Evolutionary conservation across 345 rosid genomes (phyloP), one percentile per base, ranked within the genome.

Genomic region (Eucalyptus curtisii): DNA sequence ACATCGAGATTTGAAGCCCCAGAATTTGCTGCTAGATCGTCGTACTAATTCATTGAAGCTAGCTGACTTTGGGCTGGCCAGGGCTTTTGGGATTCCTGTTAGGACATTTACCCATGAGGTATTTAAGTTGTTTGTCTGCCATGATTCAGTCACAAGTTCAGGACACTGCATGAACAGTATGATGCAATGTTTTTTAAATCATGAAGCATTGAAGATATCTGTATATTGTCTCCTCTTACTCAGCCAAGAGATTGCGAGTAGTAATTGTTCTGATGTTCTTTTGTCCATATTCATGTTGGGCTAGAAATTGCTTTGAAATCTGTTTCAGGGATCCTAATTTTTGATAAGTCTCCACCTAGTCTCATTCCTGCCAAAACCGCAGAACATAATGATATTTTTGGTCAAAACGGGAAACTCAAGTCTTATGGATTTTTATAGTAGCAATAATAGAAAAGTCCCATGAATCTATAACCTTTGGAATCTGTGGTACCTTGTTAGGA

Each of bases 1-100:
- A 49, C 95, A 93, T 89, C 91, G 94, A 91, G 95, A 94, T 89
- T 85, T 94, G 92, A 92, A 92, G 85, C 95, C 95, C 57, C 89
- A 89, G 68, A 94, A 94, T 89, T 79, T 93, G 88, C 94, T 94
- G 50, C 90, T 94, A n/a, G 94, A 93, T 92, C 92, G 92, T 81
- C 89, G 88, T 22, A 91, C 92, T 33, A 91, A 92, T 66, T 85
- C 91, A 50, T 88, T 93, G 87, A 94, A 94, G 91, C 92, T 94
- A 48, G 95, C 95, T 22, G 95, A 94, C 89, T 94, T 94, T 91
- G 95, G 95, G 44, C 89, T 93, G 80, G 94, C 96, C 64, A 90
- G 94, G 89, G 91, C 91, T 42, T 91, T 91, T 89, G 91, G 90
- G 13, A 80, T 91, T 89, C 93, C 94, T 81, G 90, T 88, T 84